Evolutionary conservation across 371 early-diverging fungal species (phyloP).

Genomic region (Capillidium rhysosporum): DNA sequence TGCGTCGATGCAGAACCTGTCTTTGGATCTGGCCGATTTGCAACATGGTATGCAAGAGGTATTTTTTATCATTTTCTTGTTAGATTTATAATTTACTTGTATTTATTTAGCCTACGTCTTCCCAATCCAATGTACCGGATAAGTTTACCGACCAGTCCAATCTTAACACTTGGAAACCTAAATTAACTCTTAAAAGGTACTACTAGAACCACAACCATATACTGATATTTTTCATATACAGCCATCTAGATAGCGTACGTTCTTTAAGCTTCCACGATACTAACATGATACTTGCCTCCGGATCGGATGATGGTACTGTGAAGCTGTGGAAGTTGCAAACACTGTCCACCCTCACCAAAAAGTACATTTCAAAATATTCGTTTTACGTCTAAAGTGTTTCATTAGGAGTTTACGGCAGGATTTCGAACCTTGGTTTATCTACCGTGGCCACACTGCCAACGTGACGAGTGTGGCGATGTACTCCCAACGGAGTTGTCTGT

Average conservation of each 20-base stretch:
- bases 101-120: neutral
- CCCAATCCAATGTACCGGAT: neutral
- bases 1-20: no score
- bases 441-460: conserved; percentile 56
- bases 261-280: conserved; percentile 42
- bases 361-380: neutral
- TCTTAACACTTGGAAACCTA: conserved; percentile 33
- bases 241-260: conserved; percentile 66
- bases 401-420: conserved; percentile 17
- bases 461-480: conserved; percentile 49
- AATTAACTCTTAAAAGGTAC: conserved; percentile 34
- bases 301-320: conserved; percentile 68
- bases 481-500: conserved; percentile 29
- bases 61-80: neutral
- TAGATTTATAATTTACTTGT: no score
- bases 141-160: conserved; percentile 4
- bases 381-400: neutral
- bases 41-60: neutral
- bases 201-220: neutral
- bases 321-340: conserved; percentile 34
- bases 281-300: conserved; percentile 38
- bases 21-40: no score
- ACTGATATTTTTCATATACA: conserved; percentile 10
- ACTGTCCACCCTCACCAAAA: conserved; percentile 7
- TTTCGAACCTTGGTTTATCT: conserved; percentile 46